These are phyloP conservation scores for Echria macrotheca DNA, from an alignment of 495 filamentous ascomycete species.

Conservation along the genomic window DNA sequence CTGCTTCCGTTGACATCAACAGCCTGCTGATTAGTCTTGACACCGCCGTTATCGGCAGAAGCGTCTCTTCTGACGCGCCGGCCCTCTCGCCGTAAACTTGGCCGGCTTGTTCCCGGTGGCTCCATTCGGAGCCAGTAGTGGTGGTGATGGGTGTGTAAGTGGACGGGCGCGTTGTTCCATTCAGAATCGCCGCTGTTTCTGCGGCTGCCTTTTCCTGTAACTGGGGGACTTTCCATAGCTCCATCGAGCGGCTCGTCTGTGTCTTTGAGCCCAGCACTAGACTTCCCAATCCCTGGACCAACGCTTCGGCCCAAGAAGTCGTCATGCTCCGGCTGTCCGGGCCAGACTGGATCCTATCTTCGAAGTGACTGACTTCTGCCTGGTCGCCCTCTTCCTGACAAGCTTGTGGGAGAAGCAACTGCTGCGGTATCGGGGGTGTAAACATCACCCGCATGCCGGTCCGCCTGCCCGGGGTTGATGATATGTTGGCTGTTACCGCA, in stretches of 20 bases:
- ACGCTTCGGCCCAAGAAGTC: too few relatives aligned
- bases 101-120: constrained; percentile 10
- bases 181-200: neutral
- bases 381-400: too few relatives aligned
- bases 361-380: too few relatives aligned
- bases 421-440: constrained; percentile 13
- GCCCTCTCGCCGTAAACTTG: constrained; percentile 15
- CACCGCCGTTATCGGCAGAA: neutral
- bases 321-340: too few relatives aligned
- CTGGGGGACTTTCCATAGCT: too few relatives aligned
- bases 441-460: constrained; percentile 7
- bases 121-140: constrained; percentile 48
- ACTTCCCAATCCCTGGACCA: too few relatives aligned
- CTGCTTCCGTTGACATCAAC: constrained; percentile 1
- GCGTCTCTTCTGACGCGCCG: constrained; percentile 5
- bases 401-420: too few relatives aligned
- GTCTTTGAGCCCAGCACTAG: constrained; percentile 17
- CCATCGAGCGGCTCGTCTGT: too few relatives aligned
- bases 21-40: neutral
- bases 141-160: constrained; percentile 51
- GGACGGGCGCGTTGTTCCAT: constrained; percentile 23
- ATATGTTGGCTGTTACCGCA: neutral
- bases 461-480: constrained; percentile 25
- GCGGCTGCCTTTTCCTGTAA: too few relatives aligned
- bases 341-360: too few relatives aligned